These are phyloP conservation scores for Neonectria magnoliae DNA, from an alignment of 2,329 filamentous ascomycete species.

Conservation along the genomic window DNA sequence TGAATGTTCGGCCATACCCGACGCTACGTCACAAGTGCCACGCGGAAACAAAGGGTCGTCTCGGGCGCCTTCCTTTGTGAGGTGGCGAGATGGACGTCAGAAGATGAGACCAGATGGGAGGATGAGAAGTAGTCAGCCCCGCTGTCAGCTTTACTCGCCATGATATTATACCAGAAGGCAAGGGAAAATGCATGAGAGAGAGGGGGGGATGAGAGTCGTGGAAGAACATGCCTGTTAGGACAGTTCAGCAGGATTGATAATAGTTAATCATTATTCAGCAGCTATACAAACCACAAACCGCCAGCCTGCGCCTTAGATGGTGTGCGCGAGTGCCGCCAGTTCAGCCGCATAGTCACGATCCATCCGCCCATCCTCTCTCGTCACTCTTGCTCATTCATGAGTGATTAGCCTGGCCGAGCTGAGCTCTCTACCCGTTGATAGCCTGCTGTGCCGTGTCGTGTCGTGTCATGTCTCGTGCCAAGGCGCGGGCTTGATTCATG, in stretches of 20 bases:
- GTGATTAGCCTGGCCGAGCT: neutral
- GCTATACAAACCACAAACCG: neutral
- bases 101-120: neutral
- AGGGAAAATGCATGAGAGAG: neutral
- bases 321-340: conserved; percentile 1
- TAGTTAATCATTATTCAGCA: neutral
- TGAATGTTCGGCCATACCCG: conserved; percentile 18
- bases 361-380: neutral
- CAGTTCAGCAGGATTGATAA: conserved; percentile 2
- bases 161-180: neutral
- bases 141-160: conserved; percentile 3
- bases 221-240: neutral
- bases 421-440: neutral
- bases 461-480: conserved; percentile 19
- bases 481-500: conserved; percentile 19
- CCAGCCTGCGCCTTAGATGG: neutral
- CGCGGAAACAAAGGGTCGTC: neutral
- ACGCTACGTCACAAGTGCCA: conserved; percentile 15
- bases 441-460: neutral
- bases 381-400: neutral
- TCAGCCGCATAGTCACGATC: neutral
- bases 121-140: neutral
- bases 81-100: neutral
- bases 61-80: neutral
- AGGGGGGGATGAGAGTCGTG: neutral